These are phyloP conservation scores for Austroboletus niveus DNA, from an alignment of 1,284 basidiomycete genomes.

Conservation along the genomic window DNA sequence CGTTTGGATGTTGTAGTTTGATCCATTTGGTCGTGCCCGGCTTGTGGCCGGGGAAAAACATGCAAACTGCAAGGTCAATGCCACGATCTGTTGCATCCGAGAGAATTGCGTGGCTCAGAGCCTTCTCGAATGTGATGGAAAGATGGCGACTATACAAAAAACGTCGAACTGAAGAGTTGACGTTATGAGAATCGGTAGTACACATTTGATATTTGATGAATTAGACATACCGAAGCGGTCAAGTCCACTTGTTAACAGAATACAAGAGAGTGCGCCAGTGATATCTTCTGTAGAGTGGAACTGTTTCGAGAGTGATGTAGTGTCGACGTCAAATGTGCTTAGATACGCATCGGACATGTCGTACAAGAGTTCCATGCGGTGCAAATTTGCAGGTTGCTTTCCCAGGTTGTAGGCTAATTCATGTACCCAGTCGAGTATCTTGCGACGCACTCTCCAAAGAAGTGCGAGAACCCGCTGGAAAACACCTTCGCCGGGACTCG, in stretches of 20 bases:
- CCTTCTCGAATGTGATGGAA: neutral
- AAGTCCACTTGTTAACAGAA: neutral
- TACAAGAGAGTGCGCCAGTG: neutral
- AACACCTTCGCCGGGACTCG: no score
- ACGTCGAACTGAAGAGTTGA: slow-evolving; percentile 16
- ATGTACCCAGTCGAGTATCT: neutral
- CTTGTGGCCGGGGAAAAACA: slow-evolving; percentile 28
- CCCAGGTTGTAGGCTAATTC: neutral
- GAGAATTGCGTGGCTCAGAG: slow-evolving; percentile 3
- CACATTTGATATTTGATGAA: neutral
- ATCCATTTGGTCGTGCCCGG: neutral
- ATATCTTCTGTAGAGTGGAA: neutral
- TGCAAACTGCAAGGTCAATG: slow-evolving; percentile 33
- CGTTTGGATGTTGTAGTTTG: neutral
- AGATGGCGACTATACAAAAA: neutral
- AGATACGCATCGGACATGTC: neutral
- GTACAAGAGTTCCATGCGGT: neutral
- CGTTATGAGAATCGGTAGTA: neutral
- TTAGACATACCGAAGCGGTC: neutral
- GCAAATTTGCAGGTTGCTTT: neutral
- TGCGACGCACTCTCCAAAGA: neutral
- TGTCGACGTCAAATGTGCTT: neutral
- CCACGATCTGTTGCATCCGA: slow-evolving; percentile 9
- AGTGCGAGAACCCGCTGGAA: neutral
- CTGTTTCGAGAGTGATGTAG: neutral